phyloP scores from a whole-genome alignment of 2,329 filamentous ascomycete genomes.

The Ceratocystiopsis sp. region DNA sequence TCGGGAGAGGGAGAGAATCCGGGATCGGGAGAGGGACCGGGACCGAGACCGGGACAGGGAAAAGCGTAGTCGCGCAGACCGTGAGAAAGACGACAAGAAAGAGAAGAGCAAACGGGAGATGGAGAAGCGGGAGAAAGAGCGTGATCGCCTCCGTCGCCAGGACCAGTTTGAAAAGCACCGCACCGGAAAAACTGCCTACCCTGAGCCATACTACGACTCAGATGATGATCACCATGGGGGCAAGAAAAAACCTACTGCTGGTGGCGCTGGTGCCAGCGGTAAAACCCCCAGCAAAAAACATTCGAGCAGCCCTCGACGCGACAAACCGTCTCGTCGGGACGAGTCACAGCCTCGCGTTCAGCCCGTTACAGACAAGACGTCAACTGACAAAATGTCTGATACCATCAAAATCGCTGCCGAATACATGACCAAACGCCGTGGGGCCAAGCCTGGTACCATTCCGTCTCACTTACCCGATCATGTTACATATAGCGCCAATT shows the following conservation, averaged over 20 bases:
- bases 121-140: constrained; percentile 13
- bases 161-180: constrained; percentile 15
- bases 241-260: constrained; percentile 11
- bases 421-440: constrained; percentile 10
- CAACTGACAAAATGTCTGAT: constrained; percentile 4
- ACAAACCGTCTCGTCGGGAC: constrained; percentile 7
- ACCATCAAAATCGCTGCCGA: constrained; percentile 9
- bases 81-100: constrained; percentile 17
- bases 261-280: background rate
- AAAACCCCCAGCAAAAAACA: constrained; percentile 14
- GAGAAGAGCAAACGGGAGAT: constrained; percentile 18
- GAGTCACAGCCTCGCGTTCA: constrained; percentile 5
- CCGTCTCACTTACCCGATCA: background rate
- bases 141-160: constrained; percentile 12
- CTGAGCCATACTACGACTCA: constrained; percentile 12
- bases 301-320: constrained; percentile 10
- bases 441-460: constrained; percentile 5
- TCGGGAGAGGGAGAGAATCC: constrained; percentile 16
- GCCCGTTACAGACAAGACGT: constrained; percentile 3
- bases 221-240: constrained; percentile 12
- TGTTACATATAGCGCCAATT: constrained; percentile 4
- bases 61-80: constrained; percentile 1
- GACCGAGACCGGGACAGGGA: constrained; percentile 14
- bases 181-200: constrained; percentile 11
- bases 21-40: constrained; percentile 12